Conservation (phyloP, 163 green algal genomes). For the Scenedesmus sp. region DNA sequence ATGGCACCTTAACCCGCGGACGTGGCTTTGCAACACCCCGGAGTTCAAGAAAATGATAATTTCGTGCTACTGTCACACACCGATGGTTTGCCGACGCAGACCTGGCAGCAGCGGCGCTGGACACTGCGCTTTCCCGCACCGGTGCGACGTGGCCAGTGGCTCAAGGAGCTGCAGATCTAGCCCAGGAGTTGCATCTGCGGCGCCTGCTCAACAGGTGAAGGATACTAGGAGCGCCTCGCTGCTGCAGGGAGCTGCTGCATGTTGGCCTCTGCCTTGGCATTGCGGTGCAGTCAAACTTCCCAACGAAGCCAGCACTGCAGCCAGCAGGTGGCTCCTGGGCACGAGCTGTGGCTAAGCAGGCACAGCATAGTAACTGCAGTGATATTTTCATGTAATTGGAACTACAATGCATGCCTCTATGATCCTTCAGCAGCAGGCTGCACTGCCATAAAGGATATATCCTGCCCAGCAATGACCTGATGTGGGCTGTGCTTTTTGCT, state of each 20-base stretch:
- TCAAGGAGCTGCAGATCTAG: not conserved
- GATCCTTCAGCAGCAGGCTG: not conserved
- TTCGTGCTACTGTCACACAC: no score
- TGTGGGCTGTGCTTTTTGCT: not conserved
- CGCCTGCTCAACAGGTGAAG: not conserved
- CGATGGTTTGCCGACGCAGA: no score
- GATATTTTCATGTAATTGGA: not conserved
- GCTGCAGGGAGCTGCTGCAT: not conserved
- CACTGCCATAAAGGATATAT: no score
- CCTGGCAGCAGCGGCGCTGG: not conserved
- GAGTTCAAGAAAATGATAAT: no score
- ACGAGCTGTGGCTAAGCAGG: not conserved
- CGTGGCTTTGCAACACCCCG: no score
- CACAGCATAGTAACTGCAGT: not conserved
- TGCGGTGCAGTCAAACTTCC: not conserved
- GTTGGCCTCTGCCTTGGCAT: not conserved
- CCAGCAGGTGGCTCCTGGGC: not conserved
- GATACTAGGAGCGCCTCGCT: not conserved
- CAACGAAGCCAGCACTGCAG: not conserved
- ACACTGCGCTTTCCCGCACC: conserved; percentile 7
- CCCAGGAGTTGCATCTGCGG: not conserved
- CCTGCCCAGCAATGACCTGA: not conserved
- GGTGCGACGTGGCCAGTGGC: not conserved
- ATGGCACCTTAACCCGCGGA: not conserved
- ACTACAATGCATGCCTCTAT: not conserved